These are phyloP conservation scores for Peronospora farinosa DNA, from an alignment of 352 stramenopile genomes.

Conservation along the genomic window DNA sequence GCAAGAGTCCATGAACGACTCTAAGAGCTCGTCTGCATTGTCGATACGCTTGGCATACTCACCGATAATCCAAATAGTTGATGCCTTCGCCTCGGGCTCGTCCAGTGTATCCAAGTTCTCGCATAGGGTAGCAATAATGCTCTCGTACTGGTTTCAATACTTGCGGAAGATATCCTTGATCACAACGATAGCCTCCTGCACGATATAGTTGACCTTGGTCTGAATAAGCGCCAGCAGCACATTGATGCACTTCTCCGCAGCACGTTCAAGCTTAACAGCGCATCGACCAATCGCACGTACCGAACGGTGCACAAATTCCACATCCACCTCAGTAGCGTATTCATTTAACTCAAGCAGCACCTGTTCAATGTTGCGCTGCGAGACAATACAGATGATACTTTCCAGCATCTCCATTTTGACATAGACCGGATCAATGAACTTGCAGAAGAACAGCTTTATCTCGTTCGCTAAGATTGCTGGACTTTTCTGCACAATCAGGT, in stretches of 20 bases:
- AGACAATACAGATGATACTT: constrained; percentile 98
- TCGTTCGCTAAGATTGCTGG: constrained; percentile 93
- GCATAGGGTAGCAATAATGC: constrained; percentile 97
- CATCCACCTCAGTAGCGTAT: constrained; percentile 98
- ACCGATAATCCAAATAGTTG: constrained; percentile 99
- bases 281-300: constrained; percentile 96
- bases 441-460: constrained; percentile 98
- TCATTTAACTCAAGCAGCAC: constrained; percentile 98
- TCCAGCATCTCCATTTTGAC: constrained; percentile 99
- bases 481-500: constrained; percentile 98
- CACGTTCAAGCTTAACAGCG: constrained; percentile 96
- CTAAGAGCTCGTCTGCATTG: constrained; percentile 98
- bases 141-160: constrained; percentile 99
- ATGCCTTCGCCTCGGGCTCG: constrained; percentile 97
- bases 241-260: constrained; percentile 97
- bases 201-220: constrained; percentile 99
- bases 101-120: constrained; percentile 99
- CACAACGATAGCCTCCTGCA: constrained; percentile 98
- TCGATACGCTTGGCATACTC: constrained; percentile 99
- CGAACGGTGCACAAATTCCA: constrained; percentile 97
- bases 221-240: constrained; percentile 98
- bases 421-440: constrained; percentile 98
- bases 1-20: constrained; percentile 98
- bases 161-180: constrained; percentile 99
- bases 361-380: constrained; percentile 98